These are phyloP conservation scores for Yamadazyma sp. DNA, from an alignment of 805 yeast genomes.

Conservation along the genomic window DNA sequence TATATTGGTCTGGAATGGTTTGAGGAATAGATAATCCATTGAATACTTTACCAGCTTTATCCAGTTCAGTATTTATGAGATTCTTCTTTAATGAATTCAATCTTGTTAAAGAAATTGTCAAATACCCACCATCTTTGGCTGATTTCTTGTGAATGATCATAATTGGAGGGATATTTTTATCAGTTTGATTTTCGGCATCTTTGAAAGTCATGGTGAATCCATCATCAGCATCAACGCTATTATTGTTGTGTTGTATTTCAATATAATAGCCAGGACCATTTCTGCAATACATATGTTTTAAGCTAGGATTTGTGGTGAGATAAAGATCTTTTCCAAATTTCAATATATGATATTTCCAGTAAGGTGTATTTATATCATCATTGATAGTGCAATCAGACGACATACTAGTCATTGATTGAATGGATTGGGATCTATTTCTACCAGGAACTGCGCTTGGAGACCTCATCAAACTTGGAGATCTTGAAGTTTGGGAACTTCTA, in stretches of 20 bases:
- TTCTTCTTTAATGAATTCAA: conserved; percentile 10
- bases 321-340: conserved; percentile 54
- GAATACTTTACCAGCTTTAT: conserved; percentile 12
- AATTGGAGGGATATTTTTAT: conserved; percentile 21
- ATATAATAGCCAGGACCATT: conserved; percentile 64
- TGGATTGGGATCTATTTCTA: not conserved
- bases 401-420: not conserved
- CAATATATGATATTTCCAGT: conserved; percentile 65
- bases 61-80: conserved; percentile 7
- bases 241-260: conserved; percentile 24
- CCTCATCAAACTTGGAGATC: not conserved
- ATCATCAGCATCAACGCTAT: conserved; percentile 5
- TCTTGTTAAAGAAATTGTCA: conserved; percentile 23
- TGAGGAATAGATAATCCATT: conserved; percentile 25
- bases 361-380: conserved; percentile 21
- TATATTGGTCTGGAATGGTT: conserved; percentile 18
- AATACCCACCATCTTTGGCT: conserved; percentile 25
- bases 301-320: conserved; percentile 65
- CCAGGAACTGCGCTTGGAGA: too few species aligned
- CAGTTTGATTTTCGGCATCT: conserved; percentile 15
- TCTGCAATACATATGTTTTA: conserved; percentile 55
- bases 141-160: conserved; percentile 27
- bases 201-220: conserved; percentile 28
- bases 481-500: not conserved
- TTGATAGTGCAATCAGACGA: not conserved